Conservation (phyloP, 2,329 filamentous ascomycete genomes). For the Colletotrichum melonis region DNA sequence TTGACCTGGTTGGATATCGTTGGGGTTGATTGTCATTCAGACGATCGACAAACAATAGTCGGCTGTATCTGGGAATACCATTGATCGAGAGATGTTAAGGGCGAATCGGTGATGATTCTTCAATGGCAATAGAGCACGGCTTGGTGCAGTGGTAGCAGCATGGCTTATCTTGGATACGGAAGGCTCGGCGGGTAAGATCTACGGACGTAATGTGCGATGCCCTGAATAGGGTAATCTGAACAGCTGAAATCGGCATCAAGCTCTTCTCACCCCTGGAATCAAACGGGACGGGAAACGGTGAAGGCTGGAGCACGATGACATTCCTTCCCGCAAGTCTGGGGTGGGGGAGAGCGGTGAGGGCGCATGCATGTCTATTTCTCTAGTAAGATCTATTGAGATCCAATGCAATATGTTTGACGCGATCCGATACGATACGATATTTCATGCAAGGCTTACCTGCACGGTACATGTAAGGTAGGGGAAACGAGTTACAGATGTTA, state of each 20-base stretch:
- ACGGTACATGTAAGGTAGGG: too few relatives aligned
- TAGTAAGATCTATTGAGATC: background rate
- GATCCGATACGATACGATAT: too few relatives aligned
- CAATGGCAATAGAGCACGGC: background rate
- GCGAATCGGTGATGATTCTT: too few relatives aligned
- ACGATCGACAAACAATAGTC: too few relatives aligned
- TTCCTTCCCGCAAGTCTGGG: background rate
- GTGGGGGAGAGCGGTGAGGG: background rate
- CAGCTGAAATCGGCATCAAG: too few relatives aligned
- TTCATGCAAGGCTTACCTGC: too few relatives aligned
- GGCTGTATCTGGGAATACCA: background rate
- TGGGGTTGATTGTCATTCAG: too few relatives aligned
- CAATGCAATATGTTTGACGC: background rate
- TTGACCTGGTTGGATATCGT: background rate
- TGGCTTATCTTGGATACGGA: too few relatives aligned
- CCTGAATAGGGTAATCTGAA: background rate
- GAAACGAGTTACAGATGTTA: too few relatives aligned
- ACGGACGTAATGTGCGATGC: conserved; percentile 18
- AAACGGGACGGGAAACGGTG: too few relatives aligned
- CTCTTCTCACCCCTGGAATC: background rate
- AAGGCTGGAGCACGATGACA: background rate
- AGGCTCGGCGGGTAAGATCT: background rate
- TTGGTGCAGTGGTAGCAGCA: too few relatives aligned
- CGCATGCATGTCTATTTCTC: background rate
- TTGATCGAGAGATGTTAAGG: background rate